A percentile compares a stretch with the other conserved stretches of the same genome.
Evolutionary conservation across 352 stramenopile species (phyloP).

Genomic region (Phytophthora chlamydospora): DNA sequence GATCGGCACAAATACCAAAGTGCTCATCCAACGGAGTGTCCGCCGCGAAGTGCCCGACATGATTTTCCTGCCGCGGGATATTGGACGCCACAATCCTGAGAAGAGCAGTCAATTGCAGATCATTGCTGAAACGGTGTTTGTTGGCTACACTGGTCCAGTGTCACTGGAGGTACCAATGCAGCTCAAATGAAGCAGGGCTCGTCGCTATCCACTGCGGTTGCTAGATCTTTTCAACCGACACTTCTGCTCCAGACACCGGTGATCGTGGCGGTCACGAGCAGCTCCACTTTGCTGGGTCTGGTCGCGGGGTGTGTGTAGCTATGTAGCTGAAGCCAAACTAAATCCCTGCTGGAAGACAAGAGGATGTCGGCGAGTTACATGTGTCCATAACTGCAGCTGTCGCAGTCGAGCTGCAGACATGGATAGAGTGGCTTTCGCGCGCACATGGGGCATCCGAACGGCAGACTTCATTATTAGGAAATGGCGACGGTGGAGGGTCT

Average conservation of each 20-base stretch:
- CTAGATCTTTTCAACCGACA: slow-evolving; percentile 12
- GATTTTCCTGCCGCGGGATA: slow-evolving; percentile 7
- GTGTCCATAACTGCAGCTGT: too few relatives aligned
- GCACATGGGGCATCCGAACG: too few relatives aligned
- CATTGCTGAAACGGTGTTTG: slow-evolving; percentile 8
- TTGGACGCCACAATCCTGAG: slow-evolving; percentile 10
- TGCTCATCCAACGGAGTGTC: slow-evolving; percentile 1
- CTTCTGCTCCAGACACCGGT: not conserved
- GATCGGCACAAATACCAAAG: slow-evolving; percentile 18
- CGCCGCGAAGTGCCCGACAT: not conserved
- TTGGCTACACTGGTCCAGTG: slow-evolving; percentile 1
- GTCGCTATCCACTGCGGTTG: slow-evolving; percentile 5
- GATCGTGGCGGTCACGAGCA: too few relatives aligned
- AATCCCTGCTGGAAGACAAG: too few relatives aligned
- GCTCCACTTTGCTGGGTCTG: too few relatives aligned
- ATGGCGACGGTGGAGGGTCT: too few relatives aligned
- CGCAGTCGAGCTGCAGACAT: too few relatives aligned
- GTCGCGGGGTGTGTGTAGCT: too few relatives aligned
- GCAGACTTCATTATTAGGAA: too few relatives aligned
- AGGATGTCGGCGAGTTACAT: too few relatives aligned
- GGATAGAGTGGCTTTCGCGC: too few relatives aligned
- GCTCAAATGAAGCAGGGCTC: slow-evolving; percentile 1
- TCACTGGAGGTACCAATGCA: not conserved
- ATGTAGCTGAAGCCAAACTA: too few relatives aligned
- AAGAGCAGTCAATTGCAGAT: slow-evolving; percentile 9